These are phyloP conservation scores for Oldenlandia corymbosa DNA, from an alignment of 257 asterid species.

Conservation along the genomic window DNA sequence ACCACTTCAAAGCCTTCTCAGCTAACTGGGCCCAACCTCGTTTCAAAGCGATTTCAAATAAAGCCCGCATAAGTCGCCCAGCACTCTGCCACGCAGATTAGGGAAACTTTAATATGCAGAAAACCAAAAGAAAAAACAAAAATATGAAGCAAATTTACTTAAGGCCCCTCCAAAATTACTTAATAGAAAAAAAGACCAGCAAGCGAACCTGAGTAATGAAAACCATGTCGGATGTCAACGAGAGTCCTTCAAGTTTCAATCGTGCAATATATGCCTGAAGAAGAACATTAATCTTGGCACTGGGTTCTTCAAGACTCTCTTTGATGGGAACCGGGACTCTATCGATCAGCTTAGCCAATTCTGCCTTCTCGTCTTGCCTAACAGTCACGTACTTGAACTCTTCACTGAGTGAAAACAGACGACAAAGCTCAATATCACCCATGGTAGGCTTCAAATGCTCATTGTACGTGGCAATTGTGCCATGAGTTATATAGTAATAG, in stretches of 20 bases:
- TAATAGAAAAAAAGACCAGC: not conserved
- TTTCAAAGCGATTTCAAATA: slow-evolving; percentile 37
- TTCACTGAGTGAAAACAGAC: slow-evolving; percentile 43
- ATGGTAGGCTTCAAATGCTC: slow-evolving; percentile 43
- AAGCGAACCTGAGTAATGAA: slow-evolving; percentile 37
- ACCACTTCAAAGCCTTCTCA: slow-evolving; percentile 44
- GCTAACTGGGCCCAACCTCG: slow-evolving; percentile 44
- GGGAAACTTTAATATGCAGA: not conserved
- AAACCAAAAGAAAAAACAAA: not conserved
- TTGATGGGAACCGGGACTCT: slow-evolving; percentile 42
- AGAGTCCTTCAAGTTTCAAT: slow-evolving; percentile 41
- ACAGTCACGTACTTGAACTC: slow-evolving; percentile 42
- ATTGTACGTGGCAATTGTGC: slow-evolving; percentile 36
- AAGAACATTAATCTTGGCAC: slow-evolving; percentile 44
- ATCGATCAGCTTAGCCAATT: slow-evolving; percentile 37
- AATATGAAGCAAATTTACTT: no score
- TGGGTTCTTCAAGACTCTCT: slow-evolving; percentile 44
- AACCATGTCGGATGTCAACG: slow-evolving; percentile 43
- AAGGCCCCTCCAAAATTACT: no score
- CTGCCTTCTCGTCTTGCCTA: slow-evolving; percentile 42
- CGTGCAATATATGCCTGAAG: slow-evolving; percentile 40
- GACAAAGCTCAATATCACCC: slow-evolving; percentile 47
- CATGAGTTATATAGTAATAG: slow-evolving; percentile 42
- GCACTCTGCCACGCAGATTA: slow-evolving; percentile 35
- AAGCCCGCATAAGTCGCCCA: slow-evolving; percentile 40